Base-by-base conservation (phyloP, 345 rosid species). In the Conringia planisiliqua region DNA sequence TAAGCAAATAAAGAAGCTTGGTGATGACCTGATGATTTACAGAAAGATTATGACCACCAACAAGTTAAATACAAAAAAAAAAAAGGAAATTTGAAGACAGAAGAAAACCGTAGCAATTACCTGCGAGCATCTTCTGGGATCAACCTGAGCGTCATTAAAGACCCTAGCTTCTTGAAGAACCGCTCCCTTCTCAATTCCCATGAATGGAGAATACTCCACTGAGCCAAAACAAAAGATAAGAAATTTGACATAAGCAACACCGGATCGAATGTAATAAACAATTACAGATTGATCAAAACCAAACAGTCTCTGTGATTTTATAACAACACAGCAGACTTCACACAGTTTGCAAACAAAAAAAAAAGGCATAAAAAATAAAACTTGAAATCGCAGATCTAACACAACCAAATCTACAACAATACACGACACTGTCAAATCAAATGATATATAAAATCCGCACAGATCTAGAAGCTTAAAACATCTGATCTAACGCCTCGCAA, bases 91-190 rank as follows among this genome's bases (percentile, higher is more conserved):
- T 22, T 36, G 20, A 68, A 50, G 58, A 44, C 48, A n/a, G 54
- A 60, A 56, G 52, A 61, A 56, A 12, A 43, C 50, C 0, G 6
- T 46, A 20, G 55, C 47, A 50, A 65, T 77, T 57, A 93, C 98
- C 98, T 94, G 99, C 14, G 97, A 95, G 88, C 99, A 95, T 87
- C 83, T 86, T 84, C 98, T 81, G 11, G 99, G 88, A 83, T 95
- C 99, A 80, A 95, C 90, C 83, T 95, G 99, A 60, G 99, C 90
- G 20, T 95, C 99, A 74, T 95, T 92, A 80, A 95, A 95, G 77
- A 95, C 94, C 82, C 99, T 87, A 66, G 96, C 96, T 78, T 95
- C 99, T 81, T 95, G 99, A 78, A 95, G 97, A 52, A 92, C 97
- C 3, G 98, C 98, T 17, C 99, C 98, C 77, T 95, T 95, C 88